Conservation (phyloP, 306 rosid species). For the Cucurbita ficifolia region DNA sequence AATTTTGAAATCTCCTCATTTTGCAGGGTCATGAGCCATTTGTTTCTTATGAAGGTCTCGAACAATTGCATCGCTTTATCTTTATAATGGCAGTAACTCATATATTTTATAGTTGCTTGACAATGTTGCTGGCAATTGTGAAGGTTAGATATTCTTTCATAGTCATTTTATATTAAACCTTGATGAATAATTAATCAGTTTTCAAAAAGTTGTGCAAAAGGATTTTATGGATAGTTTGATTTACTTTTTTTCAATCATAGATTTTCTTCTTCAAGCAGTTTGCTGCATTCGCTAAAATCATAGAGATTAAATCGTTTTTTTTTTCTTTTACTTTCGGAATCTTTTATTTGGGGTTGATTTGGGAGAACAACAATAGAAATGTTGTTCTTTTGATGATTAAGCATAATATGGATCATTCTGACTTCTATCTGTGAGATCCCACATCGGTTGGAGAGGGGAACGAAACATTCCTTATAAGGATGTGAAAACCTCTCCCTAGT, state of each 20-base stretch:
- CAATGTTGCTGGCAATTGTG: slow-evolving; percentile 90
- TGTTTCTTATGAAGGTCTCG: slow-evolving; percentile 87
- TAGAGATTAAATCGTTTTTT: not conserved
- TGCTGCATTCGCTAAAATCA: not conserved
- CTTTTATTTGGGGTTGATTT: not conserved
- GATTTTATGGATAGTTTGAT: not conserved
- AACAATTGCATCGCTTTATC: slow-evolving; percentile 96
- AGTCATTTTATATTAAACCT: not conserved
- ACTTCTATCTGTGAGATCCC: not conserved
- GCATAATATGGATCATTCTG: not conserved
- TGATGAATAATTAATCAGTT: not conserved
- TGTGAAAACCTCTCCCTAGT: too few relatives aligned
- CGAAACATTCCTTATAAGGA: too few relatives aligned
- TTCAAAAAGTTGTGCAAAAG: not conserved
- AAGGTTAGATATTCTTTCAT: slow-evolving; percentile 39
- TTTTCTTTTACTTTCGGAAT: not conserved
- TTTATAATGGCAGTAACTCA: slow-evolving; percentile 96
- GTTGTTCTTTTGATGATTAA: not conserved
- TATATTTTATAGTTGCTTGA: slow-evolving; percentile 89
- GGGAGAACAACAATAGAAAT: not conserved
- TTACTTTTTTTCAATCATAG: not conserved
- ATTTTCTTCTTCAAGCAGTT: not conserved
- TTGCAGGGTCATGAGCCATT: slow-evolving; percentile 86
- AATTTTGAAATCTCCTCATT: slow-evolving; percentile 7
- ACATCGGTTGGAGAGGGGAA: too few relatives aligned